Evolutionary conservation across 129 eudicot genomes (phyloP).

Genomic region (Arctium minus): DNA sequence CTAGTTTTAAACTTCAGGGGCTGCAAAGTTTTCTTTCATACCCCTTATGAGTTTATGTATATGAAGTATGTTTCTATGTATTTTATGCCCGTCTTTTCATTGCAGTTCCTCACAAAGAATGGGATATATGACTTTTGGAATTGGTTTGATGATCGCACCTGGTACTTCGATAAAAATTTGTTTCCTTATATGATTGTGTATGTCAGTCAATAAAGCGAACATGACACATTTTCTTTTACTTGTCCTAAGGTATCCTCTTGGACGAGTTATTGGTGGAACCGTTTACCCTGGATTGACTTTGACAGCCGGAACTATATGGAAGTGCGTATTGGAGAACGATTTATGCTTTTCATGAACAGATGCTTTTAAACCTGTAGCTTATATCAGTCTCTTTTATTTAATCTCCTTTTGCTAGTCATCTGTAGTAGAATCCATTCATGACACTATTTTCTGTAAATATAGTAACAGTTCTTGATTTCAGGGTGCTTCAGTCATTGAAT

Average conservation of each 20-base stretch:
- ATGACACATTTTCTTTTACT: conserved; percentile 18
- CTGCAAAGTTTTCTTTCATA: not conserved
- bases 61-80: conserved; percentile 9
- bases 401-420: not conserved
- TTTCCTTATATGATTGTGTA: not conserved
- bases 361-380: not conserved
- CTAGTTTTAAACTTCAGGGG: not conserved
- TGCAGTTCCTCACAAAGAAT: conserved; percentile 87
- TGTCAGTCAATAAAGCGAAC: not conserved
- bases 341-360: not conserved
- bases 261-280: conserved; percentile 97
- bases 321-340: conserved; percentile 40
- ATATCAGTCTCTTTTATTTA: not conserved
- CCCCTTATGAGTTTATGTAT: not conserved
- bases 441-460: not conserved
- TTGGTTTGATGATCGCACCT: conserved; percentile 98
- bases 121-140: conserved; percentile 99
- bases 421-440: not conserved
- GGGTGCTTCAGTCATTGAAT: conserved; percentile 83
- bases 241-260: conserved; percentile 87
- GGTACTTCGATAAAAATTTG: conserved; percentile 40
- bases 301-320: conserved; percentile 92
- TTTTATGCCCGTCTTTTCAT: conserved; percentile 24
- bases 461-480: conserved; percentile 34
- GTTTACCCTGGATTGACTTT: conserved; percentile 93